Evolutionary conservation across 192 early-diverging fungal species (phyloP).

Genomic region (Allomyces arbusculus): DNA sequence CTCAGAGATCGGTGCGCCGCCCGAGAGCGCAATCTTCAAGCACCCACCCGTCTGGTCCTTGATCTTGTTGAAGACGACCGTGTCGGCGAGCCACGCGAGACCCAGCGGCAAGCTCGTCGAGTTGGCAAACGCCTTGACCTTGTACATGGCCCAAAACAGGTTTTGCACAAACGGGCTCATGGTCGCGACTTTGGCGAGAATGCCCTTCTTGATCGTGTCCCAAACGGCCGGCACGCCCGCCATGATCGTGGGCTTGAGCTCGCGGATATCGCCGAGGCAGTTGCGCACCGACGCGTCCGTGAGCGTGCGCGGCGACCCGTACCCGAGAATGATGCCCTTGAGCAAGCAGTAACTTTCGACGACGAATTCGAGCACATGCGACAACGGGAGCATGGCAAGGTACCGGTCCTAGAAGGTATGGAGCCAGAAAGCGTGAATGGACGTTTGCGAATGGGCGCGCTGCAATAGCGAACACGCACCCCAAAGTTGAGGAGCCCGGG

Average conservation of each 20-base stretch:
- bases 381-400: conserved; percentile 66
- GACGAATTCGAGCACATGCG: conserved; percentile 75
- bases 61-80: conserved; percentile 62
- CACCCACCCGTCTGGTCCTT: conserved; percentile 67
- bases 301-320: conserved; percentile 47
- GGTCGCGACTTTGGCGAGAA: conserved; percentile 39
- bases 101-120: conserved; percentile 1
- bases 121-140: conserved; percentile 33
- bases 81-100: conserved; percentile 40
- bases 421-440: conserved; percentile 23
- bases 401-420: conserved; percentile 23
- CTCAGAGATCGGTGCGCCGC: conserved; percentile 73
- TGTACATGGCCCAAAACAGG: conserved; percentile 57
- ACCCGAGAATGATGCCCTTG: conserved; percentile 43
- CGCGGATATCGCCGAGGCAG: conserved; percentile 49
- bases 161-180: conserved; percentile 28
- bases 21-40: conserved; percentile 56
- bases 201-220: conserved; percentile 73
- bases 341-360: conserved; percentile 53
- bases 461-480: conserved; percentile 4
- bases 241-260: conserved; percentile 53
- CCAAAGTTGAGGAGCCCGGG: background rate
- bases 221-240: conserved; percentile 69
- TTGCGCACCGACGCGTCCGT: conserved; percentile 43
- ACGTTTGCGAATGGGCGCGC: background rate